These are phyloP conservation scores for Lichtheimia hyalospora DNA, from an alignment of 371 early-diverging fungal genomes.

Conservation along the genomic window DNA sequence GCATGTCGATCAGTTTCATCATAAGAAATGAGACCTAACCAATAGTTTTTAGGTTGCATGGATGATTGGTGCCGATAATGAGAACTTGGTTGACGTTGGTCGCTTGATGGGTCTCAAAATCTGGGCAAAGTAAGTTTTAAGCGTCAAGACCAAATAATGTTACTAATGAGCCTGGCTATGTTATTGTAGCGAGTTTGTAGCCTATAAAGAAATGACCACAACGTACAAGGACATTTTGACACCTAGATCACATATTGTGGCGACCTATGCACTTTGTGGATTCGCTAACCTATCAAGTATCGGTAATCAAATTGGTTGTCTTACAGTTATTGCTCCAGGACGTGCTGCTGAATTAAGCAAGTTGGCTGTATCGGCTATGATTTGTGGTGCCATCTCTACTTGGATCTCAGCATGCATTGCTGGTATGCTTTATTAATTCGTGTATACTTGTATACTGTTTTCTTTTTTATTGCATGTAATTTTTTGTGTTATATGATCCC, in stretches of 20 bases:
- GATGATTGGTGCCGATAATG: constrained; percentile 76
- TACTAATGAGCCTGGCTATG: no score
- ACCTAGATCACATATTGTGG: constrained; percentile 53
- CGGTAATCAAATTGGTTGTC: constrained; percentile 83
- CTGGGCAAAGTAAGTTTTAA: no score
- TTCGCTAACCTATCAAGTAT: constrained; percentile 81
- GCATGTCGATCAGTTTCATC: not conserved
- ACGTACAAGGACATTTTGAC: constrained; percentile 27
- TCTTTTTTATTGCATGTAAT: no score
- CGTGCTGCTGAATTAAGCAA: constrained; percentile 75
- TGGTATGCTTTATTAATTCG: constrained; percentile 52
- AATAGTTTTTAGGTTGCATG: constrained; percentile 53
- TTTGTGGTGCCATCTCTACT: constrained; percentile 82
- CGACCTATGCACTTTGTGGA: constrained; percentile 84
- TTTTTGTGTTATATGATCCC: no score
- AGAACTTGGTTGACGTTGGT: constrained; percentile 64
- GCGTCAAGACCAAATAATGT: no score
- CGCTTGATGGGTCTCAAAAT: constrained; percentile 85
- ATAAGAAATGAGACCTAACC: not conserved
- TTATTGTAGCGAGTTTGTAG: constrained; percentile 74
- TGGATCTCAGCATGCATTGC: constrained; percentile 88
- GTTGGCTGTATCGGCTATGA: constrained; percentile 78
- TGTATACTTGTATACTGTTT: no score
- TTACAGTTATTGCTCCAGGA: constrained; percentile 82
- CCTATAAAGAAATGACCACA: constrained; percentile 60